Evolutionary conservation across 1,284 basidiomycete species (phyloP), one percentile per base, ranked within the genome.

Genomic region (Puccinia polysora): DNA sequence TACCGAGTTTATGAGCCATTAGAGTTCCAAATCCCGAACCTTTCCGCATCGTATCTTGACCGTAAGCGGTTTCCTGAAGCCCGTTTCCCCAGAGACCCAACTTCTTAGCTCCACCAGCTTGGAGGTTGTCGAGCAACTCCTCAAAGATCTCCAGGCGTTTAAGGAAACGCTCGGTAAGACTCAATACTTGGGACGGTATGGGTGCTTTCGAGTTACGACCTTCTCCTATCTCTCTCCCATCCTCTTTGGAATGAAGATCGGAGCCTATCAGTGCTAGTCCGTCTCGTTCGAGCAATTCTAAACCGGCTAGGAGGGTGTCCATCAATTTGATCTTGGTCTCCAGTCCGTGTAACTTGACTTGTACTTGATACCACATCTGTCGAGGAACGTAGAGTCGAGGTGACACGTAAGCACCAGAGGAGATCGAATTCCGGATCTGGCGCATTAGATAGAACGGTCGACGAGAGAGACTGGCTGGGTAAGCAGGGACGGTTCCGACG

Each of bases 401-500:
- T 0, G 91, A 95, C 71, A 97, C 82, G 79, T 95, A 96, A 14
- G 89, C 90, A 12, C 94, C 94, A 1, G 88, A 85, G 32, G 85
- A 85, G 85, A 95, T 93, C 15, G 91, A 92, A 50, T 83, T 84
- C 72, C 86, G 84, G 25, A 96, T 81, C 36, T 91, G 84, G 65
- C 84, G 84, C 87, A 97, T 89, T 82, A 97, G 85, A 79, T 94
- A 89, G 80, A 95, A 96, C 5, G 93, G 91, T 75, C 91, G 88
- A 71, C 77, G 63, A 0, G 74, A 45, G 15, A 72, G 72, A 34
- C 40, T 55, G 23, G 59, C 73, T 40, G 63, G 55, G 64, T 47
- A 59, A 14, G 56, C 3, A 10, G 70, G 70, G 23, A 59, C 12
- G 2, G 34, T 38, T 59, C 56, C 56, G n/a, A 59, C 36, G 23